Conservation (phyloP, 139 green algal species). For the Dunaliella sp. region DNA sequence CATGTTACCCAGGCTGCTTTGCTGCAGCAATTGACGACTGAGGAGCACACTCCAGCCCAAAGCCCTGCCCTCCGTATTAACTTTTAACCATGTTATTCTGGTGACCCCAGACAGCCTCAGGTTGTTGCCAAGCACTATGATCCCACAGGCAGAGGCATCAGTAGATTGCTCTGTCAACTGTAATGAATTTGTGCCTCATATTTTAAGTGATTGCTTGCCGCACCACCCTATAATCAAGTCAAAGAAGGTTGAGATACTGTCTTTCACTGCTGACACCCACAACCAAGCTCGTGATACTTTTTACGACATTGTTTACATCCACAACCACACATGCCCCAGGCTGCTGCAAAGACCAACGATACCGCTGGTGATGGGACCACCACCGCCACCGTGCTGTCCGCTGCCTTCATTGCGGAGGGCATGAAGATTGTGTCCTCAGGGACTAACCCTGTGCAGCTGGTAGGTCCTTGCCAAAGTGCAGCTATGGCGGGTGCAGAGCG, state of each 20-base stretch:
- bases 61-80: no score
- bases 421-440: conserved; percentile 85
- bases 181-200: no score
- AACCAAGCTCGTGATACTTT: neutral
- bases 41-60: no score
- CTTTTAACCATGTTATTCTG: no score
- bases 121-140: no score
- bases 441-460: conserved; percentile 95
- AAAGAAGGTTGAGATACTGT: neutral
- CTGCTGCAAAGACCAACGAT: conserved; percentile 94
- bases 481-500: no score
- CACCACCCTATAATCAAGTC: neutral
- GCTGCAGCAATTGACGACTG: no score
- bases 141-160: no score
- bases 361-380: conserved; percentile 97
- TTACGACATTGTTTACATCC: neutral
- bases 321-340: conserved; percentile 61
- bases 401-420: conserved; percentile 95
- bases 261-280: neutral
- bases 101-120: no score
- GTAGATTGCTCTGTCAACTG: no score
- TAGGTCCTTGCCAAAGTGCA: no score
- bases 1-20: no score
- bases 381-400: conserved; percentile 95
- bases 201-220: neutral